Percentiles rank a stretch among this genome's conserved stretches.
Evolutionary conservation across 352 stramenopile genomes (phyloP).

Genomic region (Globisporangium recalcitrans): DNA sequence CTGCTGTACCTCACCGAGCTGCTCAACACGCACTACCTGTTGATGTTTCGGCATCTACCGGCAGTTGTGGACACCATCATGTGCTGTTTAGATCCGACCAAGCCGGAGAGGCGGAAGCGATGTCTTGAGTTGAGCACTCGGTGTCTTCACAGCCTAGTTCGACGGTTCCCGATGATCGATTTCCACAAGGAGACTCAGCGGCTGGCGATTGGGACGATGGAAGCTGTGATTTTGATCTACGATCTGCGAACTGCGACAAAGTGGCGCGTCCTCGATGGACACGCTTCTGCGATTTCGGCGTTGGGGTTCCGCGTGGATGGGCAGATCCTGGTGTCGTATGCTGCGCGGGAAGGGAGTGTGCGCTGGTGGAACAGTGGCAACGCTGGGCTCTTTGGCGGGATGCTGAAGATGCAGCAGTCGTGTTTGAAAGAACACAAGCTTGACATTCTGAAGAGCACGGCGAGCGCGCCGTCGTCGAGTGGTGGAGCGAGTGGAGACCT

Average conservation of each 20-base stretch:
- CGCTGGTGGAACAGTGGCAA: constrained; percentile 85
- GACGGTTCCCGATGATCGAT: constrained; percentile 82
- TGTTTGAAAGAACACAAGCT: constrained; percentile 84
- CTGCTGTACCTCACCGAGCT: constrained; percentile 76
- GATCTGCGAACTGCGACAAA: constrained; percentile 85
- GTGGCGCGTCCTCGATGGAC: constrained; percentile 83
- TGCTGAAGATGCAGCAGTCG: constrained; percentile 87
- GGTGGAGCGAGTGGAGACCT: constrained; percentile 56
- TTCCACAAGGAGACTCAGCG: constrained; percentile 87
- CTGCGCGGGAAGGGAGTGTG: constrained; percentile 68
- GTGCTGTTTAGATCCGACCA: constrained; percentile 79
- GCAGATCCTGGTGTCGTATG: constrained; percentile 80
- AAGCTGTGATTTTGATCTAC: constrained; percentile 86
- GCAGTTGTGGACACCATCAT: constrained; percentile 85
- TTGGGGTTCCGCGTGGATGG: constrained; percentile 67
- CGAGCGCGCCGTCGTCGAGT: constrained; percentile 43
- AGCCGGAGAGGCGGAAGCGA: constrained; percentile 69
- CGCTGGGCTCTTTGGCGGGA: constrained; percentile 68
- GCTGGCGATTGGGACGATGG: constrained; percentile 81
- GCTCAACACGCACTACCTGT: constrained; percentile 77
- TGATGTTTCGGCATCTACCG: constrained; percentile 80
- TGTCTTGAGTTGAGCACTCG: constrained; percentile 76
- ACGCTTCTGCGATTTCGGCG: constrained; percentile 64
- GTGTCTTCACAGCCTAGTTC: constrained; percentile 77
- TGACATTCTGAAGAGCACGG: constrained; percentile 35